Evolutionary conservation across 257 asterid species (phyloP).

Genomic region (Capsicum pubescens): DNA sequence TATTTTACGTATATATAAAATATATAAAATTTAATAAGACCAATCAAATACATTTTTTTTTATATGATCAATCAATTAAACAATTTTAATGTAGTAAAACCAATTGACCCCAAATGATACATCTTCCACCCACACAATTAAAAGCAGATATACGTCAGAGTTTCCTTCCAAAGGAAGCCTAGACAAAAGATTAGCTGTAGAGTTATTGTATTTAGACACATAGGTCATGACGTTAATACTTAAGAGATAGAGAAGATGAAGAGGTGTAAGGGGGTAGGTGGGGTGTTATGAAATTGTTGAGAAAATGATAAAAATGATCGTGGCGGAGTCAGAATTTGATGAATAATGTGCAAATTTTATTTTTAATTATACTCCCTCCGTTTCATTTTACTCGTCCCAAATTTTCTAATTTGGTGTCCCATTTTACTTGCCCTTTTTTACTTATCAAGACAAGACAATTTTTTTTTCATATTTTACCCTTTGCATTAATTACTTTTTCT

Average conservation of each 20-base stretch:
- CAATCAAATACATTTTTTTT: background rate
- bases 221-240: conserved; percentile 45
- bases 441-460: too few species aligned
- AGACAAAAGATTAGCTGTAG: conserved; percentile 37
- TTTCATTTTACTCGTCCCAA: too few species aligned
- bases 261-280: background rate
- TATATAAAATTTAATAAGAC: background rate
- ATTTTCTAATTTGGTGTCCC: too few species aligned
- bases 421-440: too few species aligned
- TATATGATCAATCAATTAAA: conserved; percentile 11
- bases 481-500: too few species aligned
- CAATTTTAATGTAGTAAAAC: background rate
- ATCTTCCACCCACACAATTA: conserved; percentile 21
- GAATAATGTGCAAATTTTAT: too few species aligned
- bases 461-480: too few species aligned
- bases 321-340: too few species aligned
- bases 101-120: background rate
- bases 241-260: conserved; percentile 18
- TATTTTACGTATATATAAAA: background rate
- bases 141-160: conserved; percentile 24
- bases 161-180: conserved; percentile 31
- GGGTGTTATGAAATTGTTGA: background rate
- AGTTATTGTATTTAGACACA: conserved; percentile 32
- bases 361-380: too few species aligned
- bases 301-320: background rate